phyloP scores from a whole-genome alignment of 2,329 filamentous ascomycete genomes.

The Arthroderma uncinatum region DNA sequence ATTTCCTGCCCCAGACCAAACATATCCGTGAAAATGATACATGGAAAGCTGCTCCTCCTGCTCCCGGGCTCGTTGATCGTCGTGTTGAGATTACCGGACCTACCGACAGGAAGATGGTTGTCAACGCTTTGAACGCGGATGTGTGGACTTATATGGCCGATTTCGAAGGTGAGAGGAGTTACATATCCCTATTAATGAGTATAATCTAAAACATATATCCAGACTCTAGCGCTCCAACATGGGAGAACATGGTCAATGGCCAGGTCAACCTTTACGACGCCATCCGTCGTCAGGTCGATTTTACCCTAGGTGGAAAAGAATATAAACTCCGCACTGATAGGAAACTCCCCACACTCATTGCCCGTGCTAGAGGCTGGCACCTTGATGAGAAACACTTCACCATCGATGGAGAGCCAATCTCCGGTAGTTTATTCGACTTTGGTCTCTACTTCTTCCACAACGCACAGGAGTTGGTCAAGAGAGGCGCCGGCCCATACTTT shows the following conservation, averaged over 20 bases:
- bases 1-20: constrained; percentile 92
- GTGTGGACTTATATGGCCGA: constrained; percentile 99
- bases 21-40: constrained; percentile 88
- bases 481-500: constrained; percentile 86
- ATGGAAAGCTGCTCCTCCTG: constrained; percentile 86
- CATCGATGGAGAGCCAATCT: constrained; percentile 88
- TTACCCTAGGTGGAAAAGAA: constrained; percentile 88
- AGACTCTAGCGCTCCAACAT: constrained; percentile 93
- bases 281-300: constrained; percentile 85
- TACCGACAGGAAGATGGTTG: constrained; percentile 97
- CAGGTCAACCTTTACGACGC: constrained; percentile 97
- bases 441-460: constrained; percentile 99
- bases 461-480: constrained; percentile 72
- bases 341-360: constrained; percentile 77
- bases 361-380: constrained; percentile 93
- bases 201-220: not conserved
- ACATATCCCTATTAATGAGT: not conserved
- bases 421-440: constrained; percentile 88
- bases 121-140: constrained; percentile 89
- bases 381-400: constrained; percentile 97
- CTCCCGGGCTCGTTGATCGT: constrained; percentile 83
- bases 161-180: constrained; percentile 68
- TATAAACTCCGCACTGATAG: constrained; percentile 95
- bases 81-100: constrained; percentile 95
- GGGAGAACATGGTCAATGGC: constrained; percentile 99